Conservation (phyloP, 495 filamentous ascomycete species). For the Penicillium mononematosum region DNA sequence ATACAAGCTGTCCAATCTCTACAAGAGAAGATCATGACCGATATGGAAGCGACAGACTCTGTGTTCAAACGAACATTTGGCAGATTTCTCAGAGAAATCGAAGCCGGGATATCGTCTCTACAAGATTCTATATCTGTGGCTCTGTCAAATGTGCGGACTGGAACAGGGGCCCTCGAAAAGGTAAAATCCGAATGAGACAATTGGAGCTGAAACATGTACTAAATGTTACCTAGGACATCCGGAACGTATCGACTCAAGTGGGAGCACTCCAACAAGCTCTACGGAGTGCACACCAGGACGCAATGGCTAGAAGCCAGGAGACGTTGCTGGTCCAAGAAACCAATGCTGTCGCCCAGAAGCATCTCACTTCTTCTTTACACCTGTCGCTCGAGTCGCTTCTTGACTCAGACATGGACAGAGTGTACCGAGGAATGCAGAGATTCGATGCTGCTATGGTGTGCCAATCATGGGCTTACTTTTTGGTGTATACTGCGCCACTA, state of each 20-base stretch:
- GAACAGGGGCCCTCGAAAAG: slow-evolving; percentile 32
- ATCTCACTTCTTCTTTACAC: slow-evolving; percentile 34
- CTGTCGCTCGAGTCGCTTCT: slow-evolving; percentile 28
- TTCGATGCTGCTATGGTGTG: slow-evolving; percentile 37
- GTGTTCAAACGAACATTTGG: slow-evolving; percentile 29
- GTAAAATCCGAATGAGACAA: slow-evolving; percentile 17
- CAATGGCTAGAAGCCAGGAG: slow-evolving; percentile 28
- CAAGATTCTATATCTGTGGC: slow-evolving; percentile 22
- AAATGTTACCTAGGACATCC: slow-evolving; percentile 32
- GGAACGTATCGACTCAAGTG: slow-evolving; percentile 31
- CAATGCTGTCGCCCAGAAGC: slow-evolving; percentile 25
- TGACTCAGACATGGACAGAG: slow-evolving; percentile 25
- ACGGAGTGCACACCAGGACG: slow-evolving; percentile 34
- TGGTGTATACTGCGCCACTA: neutral
- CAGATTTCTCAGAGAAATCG: slow-evolving; percentile 31
- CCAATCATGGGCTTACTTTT: neutral
- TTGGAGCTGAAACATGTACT: neutral
- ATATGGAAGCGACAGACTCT: slow-evolving; percentile 38
- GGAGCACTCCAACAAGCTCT: slow-evolving; percentile 33
- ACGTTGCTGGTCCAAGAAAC: slow-evolving; percentile 25
- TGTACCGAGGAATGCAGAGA: slow-evolving; percentile 32
- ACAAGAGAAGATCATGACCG: slow-evolving; percentile 30
- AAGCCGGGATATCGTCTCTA: slow-evolving; percentile 25
- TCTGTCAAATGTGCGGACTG: slow-evolving; percentile 25
- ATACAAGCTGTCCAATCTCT: slow-evolving; percentile 31